phyloP scores from a whole-genome alignment of 2,329 filamentous ascomycete species.

The Ceratocystis colombiana region DNA sequence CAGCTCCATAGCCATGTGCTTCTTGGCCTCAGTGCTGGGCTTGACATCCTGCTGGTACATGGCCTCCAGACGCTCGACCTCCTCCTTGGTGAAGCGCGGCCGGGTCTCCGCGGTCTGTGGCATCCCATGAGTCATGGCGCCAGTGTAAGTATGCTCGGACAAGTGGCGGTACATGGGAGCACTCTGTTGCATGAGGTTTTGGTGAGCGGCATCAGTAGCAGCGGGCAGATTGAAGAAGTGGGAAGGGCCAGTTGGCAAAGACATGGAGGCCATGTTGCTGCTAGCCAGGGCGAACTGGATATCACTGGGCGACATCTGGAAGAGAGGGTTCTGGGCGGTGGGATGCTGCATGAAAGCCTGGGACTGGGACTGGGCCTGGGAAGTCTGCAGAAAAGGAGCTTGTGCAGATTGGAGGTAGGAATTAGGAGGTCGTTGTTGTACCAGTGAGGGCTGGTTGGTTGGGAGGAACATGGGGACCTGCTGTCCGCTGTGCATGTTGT shows the following conservation, averaged over 20 bases:
- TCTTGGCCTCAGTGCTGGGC: conserved; percentile 52
- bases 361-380: conserved; percentile 3
- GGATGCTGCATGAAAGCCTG: conserved; percentile 11
- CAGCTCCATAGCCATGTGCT: conserved; percentile 51
- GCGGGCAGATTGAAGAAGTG: not conserved
- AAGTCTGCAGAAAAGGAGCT: conserved; percentile 7
- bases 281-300: conserved; percentile 5
- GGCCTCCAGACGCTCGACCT: conserved; percentile 49
- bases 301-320: conserved; percentile 1
- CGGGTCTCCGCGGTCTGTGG: conserved; percentile 38
- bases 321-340: not conserved
- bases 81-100: conserved; percentile 47
- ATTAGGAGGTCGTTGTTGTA: conserved; percentile 11
- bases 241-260: not conserved
- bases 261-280: conserved; percentile 16
- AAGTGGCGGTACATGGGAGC: conserved; percentile 3
- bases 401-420: not conserved
- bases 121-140: conserved; percentile 3
- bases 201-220: not conserved
- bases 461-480: conserved; percentile 6
- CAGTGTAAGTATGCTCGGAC: conserved; percentile 9
- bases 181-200: conserved; percentile 1
- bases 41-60: conserved; percentile 57
- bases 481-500: conserved; percentile 11
- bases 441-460: conserved; percentile 8